Evolutionary conservation across 345 rosid species (phyloP), one percentile per base, ranked within the genome.

Genomic region (Bruguiera sexangula): DNA sequence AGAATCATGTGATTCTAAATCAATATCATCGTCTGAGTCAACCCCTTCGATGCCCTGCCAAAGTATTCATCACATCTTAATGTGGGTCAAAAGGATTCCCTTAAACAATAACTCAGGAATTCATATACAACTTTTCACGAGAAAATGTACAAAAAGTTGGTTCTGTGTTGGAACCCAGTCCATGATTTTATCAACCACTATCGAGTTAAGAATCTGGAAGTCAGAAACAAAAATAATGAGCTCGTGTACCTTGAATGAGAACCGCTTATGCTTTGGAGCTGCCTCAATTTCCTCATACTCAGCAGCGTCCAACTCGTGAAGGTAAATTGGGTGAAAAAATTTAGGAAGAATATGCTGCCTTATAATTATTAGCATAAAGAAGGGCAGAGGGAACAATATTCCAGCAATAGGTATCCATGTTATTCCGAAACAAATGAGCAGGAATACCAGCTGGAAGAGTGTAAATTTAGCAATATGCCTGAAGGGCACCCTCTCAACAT

Each of bases 281-380:
- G 79, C 85, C 8, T 69, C 79, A 20, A 84, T 68, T 74, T 88
- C 87, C 70, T 86, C 93, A 29, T 88, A 86, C 59, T 83, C 93
- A 16, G 86, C 82, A n/a, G 86, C 89, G 72, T 86, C 93, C 67
- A 88, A 56, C 69, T 82, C 83, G 9, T 72, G 85, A 63, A 88
- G 88, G 64, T 83, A 11, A 56, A 58, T 55, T 0, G 73, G 76
- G 24, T 77, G 72, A 76, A 78, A 78, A 52, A 78, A 22, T 63
- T 82, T 82, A 57, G 85, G 80, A 21, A 82, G 78, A 36, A 82
- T 15, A 65, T 78, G 69, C 68, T 82, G 65, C 60, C 82, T 75
- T 50, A 78, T 64, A 63, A 37, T 32, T 27, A 82, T 73, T 37
- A 78, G 76, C 54, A 76, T 10, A 63, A 82, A 82, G 74, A 82